Evolutionary conservation across 2,329 filamentous ascomycete genomes (phyloP).

Genomic region (Harringtonia aguacate): DNA sequence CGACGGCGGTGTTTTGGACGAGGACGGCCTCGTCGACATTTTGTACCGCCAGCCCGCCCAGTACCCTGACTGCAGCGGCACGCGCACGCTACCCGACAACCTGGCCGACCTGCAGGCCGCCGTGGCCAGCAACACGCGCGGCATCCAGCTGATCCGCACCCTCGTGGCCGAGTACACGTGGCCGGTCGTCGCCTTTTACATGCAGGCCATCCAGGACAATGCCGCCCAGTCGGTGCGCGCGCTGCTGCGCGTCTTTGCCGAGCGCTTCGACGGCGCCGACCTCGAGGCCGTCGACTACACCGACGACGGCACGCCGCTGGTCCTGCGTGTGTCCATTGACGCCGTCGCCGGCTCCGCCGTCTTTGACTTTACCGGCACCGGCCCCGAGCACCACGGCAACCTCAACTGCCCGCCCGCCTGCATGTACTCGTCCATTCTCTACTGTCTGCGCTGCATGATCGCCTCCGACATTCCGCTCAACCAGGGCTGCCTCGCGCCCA

Average conservation of each 20-base stretch:
- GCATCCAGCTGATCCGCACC: slow-evolving; percentile 58
- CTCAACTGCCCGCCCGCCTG: slow-evolving; percentile 4
- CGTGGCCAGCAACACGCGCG: slow-evolving; percentile 64
- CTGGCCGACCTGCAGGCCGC: slow-evolving; percentile 66
- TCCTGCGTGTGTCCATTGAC: slow-evolving; percentile 21
- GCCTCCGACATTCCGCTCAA: slow-evolving; percentile 26
- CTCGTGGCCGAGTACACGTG: slow-evolving; percentile 59
- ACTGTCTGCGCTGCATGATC: slow-evolving; percentile 23
- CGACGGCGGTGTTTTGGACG: slow-evolving; percentile 62
- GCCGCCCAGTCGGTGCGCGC: slow-evolving; percentile 62
- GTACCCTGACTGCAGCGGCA: slow-evolving; percentile 58
- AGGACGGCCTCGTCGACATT: slow-evolving; percentile 55
- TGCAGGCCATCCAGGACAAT: slow-evolving; percentile 67
- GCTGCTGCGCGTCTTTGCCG: slow-evolving; percentile 52
- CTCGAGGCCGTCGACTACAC: slow-evolving; percentile 25
- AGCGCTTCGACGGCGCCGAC: slow-evolving; percentile 32
- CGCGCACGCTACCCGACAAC: slow-evolving; percentile 62
- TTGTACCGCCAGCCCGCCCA: slow-evolving; percentile 56
- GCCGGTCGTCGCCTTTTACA: slow-evolving; percentile 36
- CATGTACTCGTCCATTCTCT: slow-evolving; percentile 22
- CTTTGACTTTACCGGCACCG: slow-evolving; percentile 26
- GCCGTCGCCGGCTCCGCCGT: slow-evolving; percentile 18
- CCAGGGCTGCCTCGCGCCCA: slow-evolving; percentile 24
- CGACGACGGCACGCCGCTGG: slow-evolving; percentile 26
- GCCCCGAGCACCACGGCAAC: slow-evolving; percentile 22